Evolutionary conservation across 176 grass and related monocot genomes (phyloP), one percentile per base, ranked within the genome.

Genomic region (Ampelocalamus luodianensis): DNA sequence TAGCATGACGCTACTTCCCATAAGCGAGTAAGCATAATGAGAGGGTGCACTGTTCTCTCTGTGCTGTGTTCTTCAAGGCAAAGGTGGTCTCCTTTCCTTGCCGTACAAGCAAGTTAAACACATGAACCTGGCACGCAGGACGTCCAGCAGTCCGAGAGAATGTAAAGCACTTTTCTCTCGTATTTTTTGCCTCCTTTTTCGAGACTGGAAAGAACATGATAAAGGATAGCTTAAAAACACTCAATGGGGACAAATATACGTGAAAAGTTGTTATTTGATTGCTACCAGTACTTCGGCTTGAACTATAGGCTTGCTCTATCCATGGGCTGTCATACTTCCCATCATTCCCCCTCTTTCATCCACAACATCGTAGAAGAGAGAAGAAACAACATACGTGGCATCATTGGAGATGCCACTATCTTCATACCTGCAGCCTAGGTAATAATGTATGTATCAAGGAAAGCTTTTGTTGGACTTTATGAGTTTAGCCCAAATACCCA

Each of bases 101-200:
- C 39, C 78, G 85, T 87, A 87, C 85, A 87, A 76, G 85, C 78
- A 45, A 81, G 29, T 29, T 29, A 32, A 65, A 53, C 5, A 58
- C 45, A 81, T 67, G 69, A 74, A 45, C 34, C 79, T 81, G 6
- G 34, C 58, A 45, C 23, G 8, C 48, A 49, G 7, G 63, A 8
- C 63, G 5, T 32, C 32, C 34, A 67, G 26, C 27, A 74, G 63
- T 36, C 61, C 20, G 20, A 87, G 34, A 67, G 34, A 45, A 67
- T 58, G 69, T 17, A 54, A 65, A 46, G 23, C 46, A 45, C 38
- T 74, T 68, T 45, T 87, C 13, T 81, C 70, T 75, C 36, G 10
- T 75, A 5, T 56, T 46, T 81, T 29, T 36, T 15, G 0, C 34
- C 43, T 18, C 61, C 48, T 70, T 61, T 78, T 22, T 50, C 9